These are phyloP conservation scores for Candida andamanensis DNA, from an alignment of 805 yeast species.

Conservation along the genomic window DNA sequence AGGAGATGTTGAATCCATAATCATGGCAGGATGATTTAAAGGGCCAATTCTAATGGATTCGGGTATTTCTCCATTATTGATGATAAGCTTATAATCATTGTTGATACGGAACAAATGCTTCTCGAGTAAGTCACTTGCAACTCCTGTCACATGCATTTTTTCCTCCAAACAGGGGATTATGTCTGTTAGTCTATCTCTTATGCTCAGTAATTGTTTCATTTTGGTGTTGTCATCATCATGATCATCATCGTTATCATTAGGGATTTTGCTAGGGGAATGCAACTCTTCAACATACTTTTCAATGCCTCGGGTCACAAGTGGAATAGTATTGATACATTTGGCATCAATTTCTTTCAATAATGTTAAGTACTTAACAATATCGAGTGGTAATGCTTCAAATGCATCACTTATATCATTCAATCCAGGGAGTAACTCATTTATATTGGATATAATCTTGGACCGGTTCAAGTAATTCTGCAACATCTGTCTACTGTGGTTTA, in stretches of 20 bases:
- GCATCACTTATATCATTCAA: slow-evolving; percentile 89
- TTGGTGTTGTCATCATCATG: slow-evolving; percentile 1
- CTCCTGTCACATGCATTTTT: slow-evolving; percentile 94
- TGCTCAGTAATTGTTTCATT: slow-evolving; percentile 12
- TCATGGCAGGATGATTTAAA: slow-evolving; percentile 87
- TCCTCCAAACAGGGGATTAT: slow-evolving; percentile 91
- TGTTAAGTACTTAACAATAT: slow-evolving; percentile 79
- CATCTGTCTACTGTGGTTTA: too few species aligned
- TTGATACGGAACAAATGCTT: slow-evolving; percentile 71
- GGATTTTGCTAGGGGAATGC: slow-evolving; percentile 14
- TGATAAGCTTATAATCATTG: slow-evolving; percentile 71
- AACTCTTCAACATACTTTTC: slow-evolving; percentile 33
- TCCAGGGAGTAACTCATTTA: slow-evolving; percentile 59
- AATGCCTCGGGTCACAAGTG: slow-evolving; percentile 56
- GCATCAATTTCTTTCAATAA: slow-evolving; percentile 91
- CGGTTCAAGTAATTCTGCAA: slow-evolving; percentile 32
- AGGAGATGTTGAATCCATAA: slow-evolving; percentile 48
- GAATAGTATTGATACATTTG: slow-evolving; percentile 74
- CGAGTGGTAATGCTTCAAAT: slow-evolving; percentile 83
- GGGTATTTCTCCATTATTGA: slow-evolving; percentile 75
- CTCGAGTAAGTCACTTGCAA: slow-evolving; percentile 73
- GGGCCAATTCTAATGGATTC: slow-evolving; percentile 72
- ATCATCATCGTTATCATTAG: neutral
- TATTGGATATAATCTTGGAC: slow-evolving; percentile 26
- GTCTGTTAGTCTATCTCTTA: slow-evolving; percentile 50